Conservation (phyloP, 768 basidiomycete genomes). For the Kwoniella heveanensis region DNA sequence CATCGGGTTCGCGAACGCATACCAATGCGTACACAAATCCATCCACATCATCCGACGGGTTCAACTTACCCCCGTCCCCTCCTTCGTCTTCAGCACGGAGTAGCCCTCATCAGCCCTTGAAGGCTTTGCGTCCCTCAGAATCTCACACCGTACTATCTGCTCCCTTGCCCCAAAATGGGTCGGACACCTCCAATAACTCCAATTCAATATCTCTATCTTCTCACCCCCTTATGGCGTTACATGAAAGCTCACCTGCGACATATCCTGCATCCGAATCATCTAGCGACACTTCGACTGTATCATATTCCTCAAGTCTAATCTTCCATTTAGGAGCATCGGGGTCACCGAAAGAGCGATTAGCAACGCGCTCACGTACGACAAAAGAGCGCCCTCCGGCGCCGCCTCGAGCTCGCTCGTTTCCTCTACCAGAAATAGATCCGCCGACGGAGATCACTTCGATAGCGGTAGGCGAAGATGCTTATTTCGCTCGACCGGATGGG, state of each 20-base stretch:
- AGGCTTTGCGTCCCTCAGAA: constrained; percentile 21
- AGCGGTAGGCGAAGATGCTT: constrained; percentile 84
- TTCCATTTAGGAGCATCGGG: constrained; percentile 82
- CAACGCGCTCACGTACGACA: constrained; percentile 22
- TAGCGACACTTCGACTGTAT: neutral
- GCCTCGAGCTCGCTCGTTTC: constrained; percentile 45
- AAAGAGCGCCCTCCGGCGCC: constrained; percentile 38
- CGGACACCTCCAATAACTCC: constrained; percentile 11
- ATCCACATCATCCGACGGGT: neutral
- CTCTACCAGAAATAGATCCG: constrained; percentile 46
- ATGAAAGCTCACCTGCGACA: constrained; percentile 17
- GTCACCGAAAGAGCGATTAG: constrained; percentile 67
- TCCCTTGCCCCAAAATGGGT: constrained; percentile 14
- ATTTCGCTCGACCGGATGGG: constrained; percentile 66
- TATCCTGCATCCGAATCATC: neutral
- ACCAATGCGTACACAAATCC: neutral
- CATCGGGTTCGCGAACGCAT: neutral
- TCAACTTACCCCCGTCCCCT: constrained; percentile 6
- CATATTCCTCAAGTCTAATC: constrained; percentile 33
- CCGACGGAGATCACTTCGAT: constrained; percentile 40
- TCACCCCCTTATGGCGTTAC: constrained; percentile 9
- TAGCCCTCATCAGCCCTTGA: constrained; percentile 10
- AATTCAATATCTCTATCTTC: constrained; percentile 16
- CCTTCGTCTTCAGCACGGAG: constrained; percentile 4
- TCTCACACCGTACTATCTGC: constrained; percentile 32